These are phyloP conservation scores for Wickerhamomyces sp. DNA, from an alignment of 1,139 yeast genomes.

Conservation along the genomic window DNA sequence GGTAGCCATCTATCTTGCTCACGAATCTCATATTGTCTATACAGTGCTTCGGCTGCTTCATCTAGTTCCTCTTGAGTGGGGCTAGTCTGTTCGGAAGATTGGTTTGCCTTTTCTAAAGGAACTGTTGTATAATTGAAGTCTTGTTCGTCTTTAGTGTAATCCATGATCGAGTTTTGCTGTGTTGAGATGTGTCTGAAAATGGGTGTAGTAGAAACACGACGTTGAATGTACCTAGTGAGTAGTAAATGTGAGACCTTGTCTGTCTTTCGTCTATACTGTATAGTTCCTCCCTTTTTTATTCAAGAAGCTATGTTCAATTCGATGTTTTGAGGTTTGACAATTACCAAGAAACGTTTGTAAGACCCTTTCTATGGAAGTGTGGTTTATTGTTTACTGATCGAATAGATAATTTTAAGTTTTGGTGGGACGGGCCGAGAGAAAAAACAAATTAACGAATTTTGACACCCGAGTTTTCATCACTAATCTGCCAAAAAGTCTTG, in stretches of 20 bases:
- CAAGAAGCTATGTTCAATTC: too few species aligned
- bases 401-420: conserved; percentile 7
- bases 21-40: conserved; percentile 35
- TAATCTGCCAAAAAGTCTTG: too few species aligned
- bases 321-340: background rate
- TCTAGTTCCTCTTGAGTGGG: conserved; percentile 3
- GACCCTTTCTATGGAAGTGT: background rate
- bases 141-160: conserved; percentile 2
- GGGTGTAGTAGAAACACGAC: background rate
- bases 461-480: too few species aligned
- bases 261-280: too few species aligned
- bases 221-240: background rate
- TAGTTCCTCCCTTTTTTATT: too few species aligned
- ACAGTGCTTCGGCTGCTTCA: conserved; percentile 6
- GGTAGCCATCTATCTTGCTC: conserved; percentile 73
- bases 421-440: too few species aligned
- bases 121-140: conserved; percentile 8
- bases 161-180: background rate
- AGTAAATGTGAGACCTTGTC: background rate
- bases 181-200: background rate
- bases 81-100: background rate
- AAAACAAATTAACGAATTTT: too few species aligned
- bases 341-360: too few species aligned
- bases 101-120: background rate
- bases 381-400: conserved; percentile 7